Percentiles rank a stretch among this genome's conserved stretches.
phyloP scores from a whole-genome alignment of 2,329 filamentous ascomycete species.

The Paecilomyces sp. region DNA sequence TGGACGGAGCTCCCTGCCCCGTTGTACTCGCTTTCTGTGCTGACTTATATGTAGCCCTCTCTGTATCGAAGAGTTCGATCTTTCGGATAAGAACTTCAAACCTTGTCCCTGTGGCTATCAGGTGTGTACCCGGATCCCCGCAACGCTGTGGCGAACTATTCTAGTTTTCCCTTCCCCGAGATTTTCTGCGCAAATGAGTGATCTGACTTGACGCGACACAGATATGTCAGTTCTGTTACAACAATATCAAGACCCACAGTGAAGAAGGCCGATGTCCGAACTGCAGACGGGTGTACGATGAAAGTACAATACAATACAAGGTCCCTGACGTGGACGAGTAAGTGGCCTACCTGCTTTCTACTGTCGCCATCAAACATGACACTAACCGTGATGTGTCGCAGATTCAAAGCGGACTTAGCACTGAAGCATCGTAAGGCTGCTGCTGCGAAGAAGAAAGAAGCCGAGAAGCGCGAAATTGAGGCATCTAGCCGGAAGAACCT shows the following conservation, averaged over 20 bases:
- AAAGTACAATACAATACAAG: constrained; percentile 96
- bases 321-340: constrained; percentile 93
- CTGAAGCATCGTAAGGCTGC: constrained; percentile 87
- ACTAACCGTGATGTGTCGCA: constrained; percentile 13
- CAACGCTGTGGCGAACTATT: background rate
- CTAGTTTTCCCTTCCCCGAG: background rate
- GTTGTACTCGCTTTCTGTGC: constrained; percentile 2
- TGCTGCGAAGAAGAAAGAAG: constrained; percentile 84
- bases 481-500: constrained; percentile 93
- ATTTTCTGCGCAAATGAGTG: background rate
- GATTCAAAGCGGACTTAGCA: constrained; percentile 44
- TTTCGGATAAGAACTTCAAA: constrained; percentile 93
- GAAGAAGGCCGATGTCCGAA: constrained; percentile 93
- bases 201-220: constrained; percentile 29
- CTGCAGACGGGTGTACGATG: constrained; percentile 89
- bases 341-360: constrained; percentile 29
- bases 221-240: constrained; percentile 99
- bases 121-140: constrained; percentile 47
- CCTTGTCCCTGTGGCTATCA: constrained; percentile 98
- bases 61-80: constrained; percentile 97
- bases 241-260: constrained; percentile 97
- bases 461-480: constrained; percentile 92
- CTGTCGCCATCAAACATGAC: background rate
- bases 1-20: constrained; percentile 7
- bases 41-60: constrained; percentile 61